Evolutionary conservation across 805 yeast genomes (phyloP).

Genomic region (Ogataea populi-albae): DNA sequence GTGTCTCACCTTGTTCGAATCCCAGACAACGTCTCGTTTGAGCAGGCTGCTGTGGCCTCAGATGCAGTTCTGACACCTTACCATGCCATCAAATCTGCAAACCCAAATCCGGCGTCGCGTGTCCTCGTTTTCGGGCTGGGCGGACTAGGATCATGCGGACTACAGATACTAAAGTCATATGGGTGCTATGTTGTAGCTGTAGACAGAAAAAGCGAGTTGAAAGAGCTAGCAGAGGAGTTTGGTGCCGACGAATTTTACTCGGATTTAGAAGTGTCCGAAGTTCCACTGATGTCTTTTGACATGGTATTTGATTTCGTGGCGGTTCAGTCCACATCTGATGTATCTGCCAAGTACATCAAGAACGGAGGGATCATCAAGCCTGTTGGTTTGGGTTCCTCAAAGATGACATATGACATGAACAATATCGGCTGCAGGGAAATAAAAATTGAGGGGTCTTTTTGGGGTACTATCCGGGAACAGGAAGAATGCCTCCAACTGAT

Average conservation of each 20-base stretch:
- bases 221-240: constrained; percentile 27
- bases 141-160: constrained; percentile 33
- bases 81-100: constrained; percentile 32
- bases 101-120: constrained; percentile 19
- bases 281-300: constrained; percentile 37
- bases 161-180: constrained; percentile 29
- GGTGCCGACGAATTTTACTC: constrained; percentile 45
- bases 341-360: constrained; percentile 33
- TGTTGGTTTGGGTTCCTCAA: constrained; percentile 41
- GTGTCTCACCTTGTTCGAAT: constrained; percentile 24
- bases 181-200: constrained; percentile 18
- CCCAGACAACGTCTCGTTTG: constrained; percentile 29
- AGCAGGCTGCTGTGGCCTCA: constrained; percentile 32
- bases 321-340: constrained; percentile 19
- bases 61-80: constrained; percentile 35
- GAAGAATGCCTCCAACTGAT: constrained; percentile 43
- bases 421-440: constrained; percentile 42
- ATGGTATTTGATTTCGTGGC: constrained; percentile 29
- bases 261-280: constrained; percentile 26
- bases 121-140: constrained; percentile 34
- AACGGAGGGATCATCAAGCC: constrained; percentile 38
- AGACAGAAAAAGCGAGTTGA: constrained; percentile 29
- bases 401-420: constrained; percentile 32
- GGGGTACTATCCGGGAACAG: constrained; percentile 45
- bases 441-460: constrained; percentile 38